These are phyloP conservation scores for Botrytis hyacinthi DNA, from an alignment of 2,329 filamentous ascomycete species.

Conservation along the genomic window DNA sequence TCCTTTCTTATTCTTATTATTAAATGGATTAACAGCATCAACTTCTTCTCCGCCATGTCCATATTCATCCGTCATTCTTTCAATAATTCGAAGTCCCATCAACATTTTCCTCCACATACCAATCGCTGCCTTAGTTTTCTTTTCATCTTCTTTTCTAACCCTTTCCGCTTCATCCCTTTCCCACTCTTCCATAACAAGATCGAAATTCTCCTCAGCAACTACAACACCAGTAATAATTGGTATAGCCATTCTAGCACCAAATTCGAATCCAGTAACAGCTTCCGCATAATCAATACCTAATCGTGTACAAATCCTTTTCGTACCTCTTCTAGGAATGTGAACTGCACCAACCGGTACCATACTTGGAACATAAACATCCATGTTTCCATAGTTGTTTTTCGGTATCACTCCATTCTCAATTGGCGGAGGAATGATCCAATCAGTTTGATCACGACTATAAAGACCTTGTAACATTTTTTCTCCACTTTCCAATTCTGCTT, in stretches of 20 bases:
- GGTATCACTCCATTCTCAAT: slow-evolving; percentile 84
- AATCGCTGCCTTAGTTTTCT: slow-evolving; percentile 71
- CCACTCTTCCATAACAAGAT: slow-evolving; percentile 73
- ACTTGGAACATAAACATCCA: slow-evolving; percentile 88
- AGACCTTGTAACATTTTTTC: slow-evolving; percentile 83
- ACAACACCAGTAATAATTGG: slow-evolving; percentile 90
- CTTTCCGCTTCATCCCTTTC: slow-evolving; percentile 73
- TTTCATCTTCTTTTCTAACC: slow-evolving; percentile 76
- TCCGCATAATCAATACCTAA: slow-evolving; percentile 87
- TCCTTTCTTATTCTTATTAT: slow-evolving; percentile 41
- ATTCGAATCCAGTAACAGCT: slow-evolving; percentile 94
- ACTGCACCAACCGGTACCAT: slow-evolving; percentile 87
- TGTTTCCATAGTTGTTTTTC: slow-evolving; percentile 93
- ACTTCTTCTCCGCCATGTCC: slow-evolving; percentile 54
- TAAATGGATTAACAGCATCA: slow-evolving; percentile 55
- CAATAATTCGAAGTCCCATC: slow-evolving; percentile 78
- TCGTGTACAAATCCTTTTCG: slow-evolving; percentile 76
- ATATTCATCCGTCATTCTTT: slow-evolving; percentile 75
- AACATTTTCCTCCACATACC: slow-evolving; percentile 83
- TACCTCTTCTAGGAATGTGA: slow-evolving; percentile 77
- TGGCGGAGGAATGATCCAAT: slow-evolving; percentile 90
- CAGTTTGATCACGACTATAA: slow-evolving; percentile 81
- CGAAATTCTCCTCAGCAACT: slow-evolving; percentile 75
- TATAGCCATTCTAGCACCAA: slow-evolving; percentile 89
- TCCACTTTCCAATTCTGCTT: slow-evolving; percentile 72